A percentile compares a stretch with the other conserved stretches of the same genome.
Evolutionary conservation across 2,329 filamentous ascomycete genomes (phyloP).

Genomic region (Aspergillus sclerotialis): DNA sequence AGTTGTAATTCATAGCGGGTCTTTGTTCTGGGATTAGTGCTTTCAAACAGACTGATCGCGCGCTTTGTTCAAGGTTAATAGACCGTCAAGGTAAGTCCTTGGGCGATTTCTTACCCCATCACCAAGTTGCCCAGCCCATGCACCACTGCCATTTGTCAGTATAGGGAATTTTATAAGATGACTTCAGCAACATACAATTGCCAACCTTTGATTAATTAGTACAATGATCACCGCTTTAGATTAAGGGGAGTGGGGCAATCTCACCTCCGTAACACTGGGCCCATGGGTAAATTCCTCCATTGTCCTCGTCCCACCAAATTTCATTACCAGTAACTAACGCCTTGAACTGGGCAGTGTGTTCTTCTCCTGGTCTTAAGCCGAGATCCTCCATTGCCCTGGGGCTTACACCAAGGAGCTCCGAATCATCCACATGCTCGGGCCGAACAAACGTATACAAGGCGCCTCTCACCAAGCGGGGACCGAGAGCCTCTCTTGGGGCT

Average conservation of each 20-base stretch:
- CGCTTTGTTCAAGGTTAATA: slow-evolving; percentile 35
- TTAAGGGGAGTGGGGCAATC: slow-evolving; percentile 42
- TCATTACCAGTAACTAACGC: slow-evolving; percentile 75
- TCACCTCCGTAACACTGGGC: slow-evolving; percentile 90
- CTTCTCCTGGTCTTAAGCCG: slow-evolving; percentile 64
- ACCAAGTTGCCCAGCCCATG: slow-evolving; percentile 92
- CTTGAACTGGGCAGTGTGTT: slow-evolving; percentile 65
- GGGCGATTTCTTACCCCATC: slow-evolving; percentile 54
- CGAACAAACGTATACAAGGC: slow-evolving; percentile 88
- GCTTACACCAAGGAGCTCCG: slow-evolving; percentile 77
- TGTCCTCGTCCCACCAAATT: slow-evolving; percentile 65
- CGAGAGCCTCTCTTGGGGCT: slow-evolving; percentile 68
- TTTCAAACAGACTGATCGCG: slow-evolving; percentile 90
- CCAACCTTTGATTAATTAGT: slow-evolving; percentile 32
- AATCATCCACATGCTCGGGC: slow-evolving; percentile 63
- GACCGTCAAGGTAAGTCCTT: not conserved
- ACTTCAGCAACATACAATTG: slow-evolving; percentile 38
- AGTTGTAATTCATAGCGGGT: slow-evolving; percentile 82
- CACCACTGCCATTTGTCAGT: slow-evolving; percentile 51
- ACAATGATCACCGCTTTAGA: slow-evolving; percentile 3
- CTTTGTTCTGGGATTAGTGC: slow-evolving; percentile 65
- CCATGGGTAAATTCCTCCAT: slow-evolving; percentile 89
- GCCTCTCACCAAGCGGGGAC: slow-evolving; percentile 74
- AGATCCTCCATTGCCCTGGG: slow-evolving; percentile 71
- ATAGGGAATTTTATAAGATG: not conserved